Base-by-base conservation (phyloP, 2,329 filamentous ascomycete species). In the Calonectria pseudoreteaudii region DNA sequence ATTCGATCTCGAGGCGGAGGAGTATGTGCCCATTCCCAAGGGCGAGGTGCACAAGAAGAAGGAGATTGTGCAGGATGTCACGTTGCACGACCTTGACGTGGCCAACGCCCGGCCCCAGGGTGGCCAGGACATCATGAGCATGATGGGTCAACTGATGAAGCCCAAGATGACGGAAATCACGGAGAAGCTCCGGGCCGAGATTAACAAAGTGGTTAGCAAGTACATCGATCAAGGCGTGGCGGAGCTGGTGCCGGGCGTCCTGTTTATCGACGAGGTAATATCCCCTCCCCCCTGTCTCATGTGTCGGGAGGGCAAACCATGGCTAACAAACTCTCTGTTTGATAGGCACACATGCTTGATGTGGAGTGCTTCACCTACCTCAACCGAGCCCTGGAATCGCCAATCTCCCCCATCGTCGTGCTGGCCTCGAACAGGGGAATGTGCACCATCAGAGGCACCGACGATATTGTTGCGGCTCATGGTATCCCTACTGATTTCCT, bases 61-160 rank as follows among this genome's bases (percentile, higher is more conserved):
- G 89, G 97, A 99, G 87, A 98, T 99, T 80, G 97, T 99, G 44
- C 97, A 99, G 85, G 97, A 99, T 82, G 97, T 99, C 76, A 98
- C 97, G 58, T 90, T 99, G 77, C 97, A 99, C 85, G 97, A 99
- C 83, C 89, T 99, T 71, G 97, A 99, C 82, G 94, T 98, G 76
- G 97, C 97, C 77, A 99, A 99, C 82, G 94, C 97, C 18, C 90
- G 96, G 81, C 97, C 97, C 6, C 95, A 98, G 87, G 97, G 97
- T 68, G 97, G 97, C 56, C 97, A 99, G 88, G 97, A 99, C 85
- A 98, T 99, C 78, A 98, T 99, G 96, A 98, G 96, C 88, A 98
- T 99, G 97, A 98, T 99, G 96, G 97, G 97, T 81, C 97, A 99
- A 86, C 88, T 99, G 82, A 98, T 98, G 95, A 98, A 98, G 90